A percentile compares a stretch with the other conserved stretches of the same genome.
Conservation (phyloP, 2,329 filamentous ascomycete genomes). For the Monilinia vaccinii-corymbosi region DNA sequence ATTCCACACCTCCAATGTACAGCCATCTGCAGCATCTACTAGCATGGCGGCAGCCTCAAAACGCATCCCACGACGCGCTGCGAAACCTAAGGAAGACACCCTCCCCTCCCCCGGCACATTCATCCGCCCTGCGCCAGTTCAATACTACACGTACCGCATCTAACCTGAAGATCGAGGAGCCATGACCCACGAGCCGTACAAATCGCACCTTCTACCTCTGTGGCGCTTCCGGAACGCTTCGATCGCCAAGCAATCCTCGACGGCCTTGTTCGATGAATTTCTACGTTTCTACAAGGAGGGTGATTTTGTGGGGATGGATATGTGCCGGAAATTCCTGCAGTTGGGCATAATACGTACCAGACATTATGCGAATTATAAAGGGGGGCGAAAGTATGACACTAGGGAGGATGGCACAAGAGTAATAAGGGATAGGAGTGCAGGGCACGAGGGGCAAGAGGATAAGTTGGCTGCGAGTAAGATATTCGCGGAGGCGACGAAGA, state of each 20-base stretch:
- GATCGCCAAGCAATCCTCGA: constrained; percentile 42
- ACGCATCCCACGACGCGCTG: background rate
- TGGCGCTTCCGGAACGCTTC: constrained; percentile 49
- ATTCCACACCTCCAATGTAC: background rate
- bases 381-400: constrained; percentile 44
- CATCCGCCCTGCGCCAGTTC: background rate
- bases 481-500: constrained; percentile 40
- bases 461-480: constrained; percentile 41
- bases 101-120: background rate
- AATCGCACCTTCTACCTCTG: constrained; percentile 46
- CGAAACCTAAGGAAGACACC: background rate
- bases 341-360: constrained; percentile 57
- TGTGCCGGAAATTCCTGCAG: constrained; percentile 54
- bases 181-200: constrained; percentile 55
- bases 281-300: constrained; percentile 38
- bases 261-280: constrained; percentile 41
- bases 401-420: constrained; percentile 21
- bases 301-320: constrained; percentile 57
- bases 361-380: constrained; percentile 46
- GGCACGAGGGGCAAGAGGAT: constrained; percentile 38
- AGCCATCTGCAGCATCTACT: too few species aligned
- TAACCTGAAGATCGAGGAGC: constrained; percentile 52
- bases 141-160: constrained; percentile 32
- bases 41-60: too few species aligned
- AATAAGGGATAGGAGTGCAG: constrained; percentile 34